Percentiles rank a stretch among this genome's conserved stretches.
phyloP scores from a whole-genome alignment of 257 asterid genomes.

The Jasminum sambac region DNA sequence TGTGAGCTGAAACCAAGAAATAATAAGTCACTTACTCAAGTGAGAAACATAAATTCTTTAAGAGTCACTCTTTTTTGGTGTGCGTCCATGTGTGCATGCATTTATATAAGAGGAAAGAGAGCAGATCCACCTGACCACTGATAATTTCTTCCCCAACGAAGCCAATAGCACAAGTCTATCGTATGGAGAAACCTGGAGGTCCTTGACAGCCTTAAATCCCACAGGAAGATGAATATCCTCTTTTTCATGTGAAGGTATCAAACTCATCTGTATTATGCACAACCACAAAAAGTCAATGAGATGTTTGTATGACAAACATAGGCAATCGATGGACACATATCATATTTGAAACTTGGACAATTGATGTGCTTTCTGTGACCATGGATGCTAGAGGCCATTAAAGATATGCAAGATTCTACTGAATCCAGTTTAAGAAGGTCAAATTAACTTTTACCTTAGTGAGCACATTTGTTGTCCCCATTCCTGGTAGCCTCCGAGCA shows the following conservation, averaged over 20 bases:
- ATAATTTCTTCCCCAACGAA: conserved; percentile 79
- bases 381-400: neutral
- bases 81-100: neutral
- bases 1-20: conserved; percentile 59
- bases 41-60: conserved; percentile 17
- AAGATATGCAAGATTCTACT: conserved; percentile 2
- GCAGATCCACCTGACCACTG: conserved; percentile 63
- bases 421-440: conserved; percentile 19
- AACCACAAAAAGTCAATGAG: conserved; percentile 8
- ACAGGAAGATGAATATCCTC: conserved; percentile 70
- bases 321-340: conserved; percentile 3
- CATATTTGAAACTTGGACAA: neutral
- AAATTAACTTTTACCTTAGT: conserved; percentile 68
- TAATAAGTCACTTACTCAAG: conserved; percentile 26
- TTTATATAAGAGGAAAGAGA: conserved; percentile 15
- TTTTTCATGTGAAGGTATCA: conserved; percentile 51
- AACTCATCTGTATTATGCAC: conserved; percentile 59
- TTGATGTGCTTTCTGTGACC: neutral
- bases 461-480: conserved; percentile 64
- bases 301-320: conserved; percentile 18
- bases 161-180: conserved; percentile 73
- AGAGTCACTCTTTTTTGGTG: conserved; percentile 6
- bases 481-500: conserved; percentile 71
- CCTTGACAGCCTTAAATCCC: conserved; percentile 67
- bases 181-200: conserved; percentile 75